Base-by-base conservation (phyloP, 2,329 filamentous ascomycete species). In the Aspergillus thermomutatus region DNA sequence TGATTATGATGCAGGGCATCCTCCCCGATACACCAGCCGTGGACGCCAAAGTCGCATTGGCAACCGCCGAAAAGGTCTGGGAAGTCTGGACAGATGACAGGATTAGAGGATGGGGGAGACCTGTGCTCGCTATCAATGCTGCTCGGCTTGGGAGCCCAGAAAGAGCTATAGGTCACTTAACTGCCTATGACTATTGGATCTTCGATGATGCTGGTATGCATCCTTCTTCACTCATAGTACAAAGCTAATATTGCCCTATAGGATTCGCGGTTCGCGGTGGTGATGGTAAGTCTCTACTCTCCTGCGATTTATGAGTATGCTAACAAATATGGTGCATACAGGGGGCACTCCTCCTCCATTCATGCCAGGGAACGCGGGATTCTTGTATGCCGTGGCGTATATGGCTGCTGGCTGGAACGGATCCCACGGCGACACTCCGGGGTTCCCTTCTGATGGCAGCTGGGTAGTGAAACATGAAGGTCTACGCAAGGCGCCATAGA, bases 1-100 rank as follows among this genome's bases (percentile, higher is more conserved):
- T 61, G 25, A 58, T 61, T 21, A 61, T 61, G 59, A 37, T 61
- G 3, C 59, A 60, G 51, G 59, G 59, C 1, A 56, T 61, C 19
- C 45, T 61, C 1, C 59, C 59, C 1, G 49, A 61, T 14, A 60
- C 57, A 1, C 55, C 53, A 0, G 55, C 57, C 9, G 57, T 61
- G 4, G 55, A 60, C 21, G 9, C 48, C 0, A 41, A 26, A 0
- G 19, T 60, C 1, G 54, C 59, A 0, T 52, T 52, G 26, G 41
- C 37, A 28, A 61, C 59, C 6, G 53, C 59, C 0, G 34, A 61
- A 2, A 61, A 60, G 48, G 37, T 61, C 1, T 49, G 50, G 45
- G 59, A 56, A 14, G 25, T 60, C 1, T 61, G 59, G 59, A 45
- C 54, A 1, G 59, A 61, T 25, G 52, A 56, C 23, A 53, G 60